These are phyloP conservation scores for Bassia scoparia DNA, from an alignment of 148 eudicot genomes.

Conservation along the genomic window DNA sequence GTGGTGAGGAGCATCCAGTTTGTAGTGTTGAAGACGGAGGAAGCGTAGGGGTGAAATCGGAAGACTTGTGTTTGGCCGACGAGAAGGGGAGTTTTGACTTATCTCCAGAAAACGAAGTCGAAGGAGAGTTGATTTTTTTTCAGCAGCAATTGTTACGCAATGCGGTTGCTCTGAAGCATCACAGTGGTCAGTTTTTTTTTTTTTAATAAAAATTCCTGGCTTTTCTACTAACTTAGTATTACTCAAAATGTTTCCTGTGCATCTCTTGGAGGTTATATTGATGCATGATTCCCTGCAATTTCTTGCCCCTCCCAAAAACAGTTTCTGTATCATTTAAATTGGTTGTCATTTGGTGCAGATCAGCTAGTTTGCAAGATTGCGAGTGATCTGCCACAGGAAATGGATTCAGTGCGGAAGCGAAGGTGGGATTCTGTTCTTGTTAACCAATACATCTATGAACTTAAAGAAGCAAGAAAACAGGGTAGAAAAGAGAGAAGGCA, in stretches of 20 bases:
- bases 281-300: not conserved
- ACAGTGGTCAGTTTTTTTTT: constrained; percentile 51
- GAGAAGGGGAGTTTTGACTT: constrained; percentile 42
- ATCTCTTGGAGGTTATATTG: not conserved
- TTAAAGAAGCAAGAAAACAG: constrained; percentile 83
- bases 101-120: constrained; percentile 73
- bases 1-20: constrained; percentile 29
- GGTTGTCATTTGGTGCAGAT: constrained; percentile 46
- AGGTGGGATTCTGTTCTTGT: constrained; percentile 88
- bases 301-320: not conserved
- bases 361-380: constrained; percentile 64
- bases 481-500: constrained; percentile 91
- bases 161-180: constrained; percentile 52
- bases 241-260: not conserved
- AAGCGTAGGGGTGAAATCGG: constrained; percentile 31
- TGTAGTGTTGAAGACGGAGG: constrained; percentile 30
- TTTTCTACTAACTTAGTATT: no score
- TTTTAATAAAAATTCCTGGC: no score
- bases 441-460: constrained; percentile 69
- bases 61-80: constrained; percentile 42
- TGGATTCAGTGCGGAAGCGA: constrained; percentile 49
- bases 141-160: constrained; percentile 58
- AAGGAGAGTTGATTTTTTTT: constrained; percentile 76
- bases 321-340: not conserved
- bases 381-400: constrained; percentile 61